Conservation (phyloP, 202 grass and related monocot genomes). For the Setaria italica region DNA sequence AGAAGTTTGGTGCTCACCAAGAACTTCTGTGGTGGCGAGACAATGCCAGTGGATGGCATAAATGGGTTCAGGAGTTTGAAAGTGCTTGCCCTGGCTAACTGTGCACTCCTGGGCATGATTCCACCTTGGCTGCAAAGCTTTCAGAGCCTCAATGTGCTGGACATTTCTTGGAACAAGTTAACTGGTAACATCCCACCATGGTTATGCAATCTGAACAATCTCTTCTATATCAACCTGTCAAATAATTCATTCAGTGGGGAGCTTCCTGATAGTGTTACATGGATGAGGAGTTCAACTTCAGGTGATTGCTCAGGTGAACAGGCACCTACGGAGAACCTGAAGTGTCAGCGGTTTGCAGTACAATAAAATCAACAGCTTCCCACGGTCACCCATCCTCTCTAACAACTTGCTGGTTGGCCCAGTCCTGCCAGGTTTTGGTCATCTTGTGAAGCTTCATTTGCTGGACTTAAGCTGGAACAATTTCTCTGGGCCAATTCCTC, state of each 20-base stretch:
- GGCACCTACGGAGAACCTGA: constrained; percentile 45
- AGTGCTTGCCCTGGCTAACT: constrained; percentile 80
- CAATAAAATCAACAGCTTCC: constrained; percentile 82
- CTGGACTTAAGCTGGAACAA: constrained; percentile 79
- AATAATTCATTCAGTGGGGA: constrained; percentile 82
- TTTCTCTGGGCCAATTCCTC: constrained; percentile 75
- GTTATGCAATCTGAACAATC: constrained; percentile 63
- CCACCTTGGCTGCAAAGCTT: constrained; percentile 64
- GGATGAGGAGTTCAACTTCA: constrained; percentile 60
- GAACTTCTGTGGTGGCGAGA: constrained; percentile 67
- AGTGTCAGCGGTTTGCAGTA: constrained; percentile 66
- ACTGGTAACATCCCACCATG: constrained; percentile 59
- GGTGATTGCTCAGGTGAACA: constrained; percentile 32
- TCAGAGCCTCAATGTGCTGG: constrained; percentile 62
- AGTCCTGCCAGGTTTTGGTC: constrained; percentile 54
- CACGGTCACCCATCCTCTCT: constrained; percentile 65
- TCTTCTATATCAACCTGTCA: constrained; percentile 88
- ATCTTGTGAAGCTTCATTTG: constrained; percentile 63
- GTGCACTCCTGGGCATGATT: constrained; percentile 60
- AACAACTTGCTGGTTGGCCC: constrained; percentile 67
- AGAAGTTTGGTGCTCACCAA: constrained; percentile 68
- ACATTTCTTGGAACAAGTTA: constrained; percentile 89
- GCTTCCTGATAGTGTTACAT: constrained; percentile 61
- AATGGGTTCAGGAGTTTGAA: constrained; percentile 69
- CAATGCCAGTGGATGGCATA: constrained; percentile 60